A percentile compares a stretch with the other conserved stretches of the same genome.
These are phyloP conservation scores for Haplographium delicatum DNA, from an alignment of 495 filamentous ascomycete genomes.

Conservation along the genomic window DNA sequence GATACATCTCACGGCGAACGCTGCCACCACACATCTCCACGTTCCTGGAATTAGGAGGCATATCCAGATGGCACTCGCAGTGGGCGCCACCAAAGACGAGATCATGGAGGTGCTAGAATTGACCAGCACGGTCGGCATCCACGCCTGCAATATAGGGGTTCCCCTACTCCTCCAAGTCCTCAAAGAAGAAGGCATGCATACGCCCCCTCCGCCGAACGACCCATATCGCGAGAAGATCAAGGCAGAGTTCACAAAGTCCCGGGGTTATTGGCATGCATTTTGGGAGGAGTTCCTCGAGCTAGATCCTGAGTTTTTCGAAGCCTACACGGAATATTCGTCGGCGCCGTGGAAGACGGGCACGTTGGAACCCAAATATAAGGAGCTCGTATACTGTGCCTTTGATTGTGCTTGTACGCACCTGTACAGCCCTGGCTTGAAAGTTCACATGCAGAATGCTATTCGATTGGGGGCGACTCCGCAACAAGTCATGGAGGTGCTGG, in stretches of 20 bases:
- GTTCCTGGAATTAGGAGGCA: slow-evolving; percentile 32
- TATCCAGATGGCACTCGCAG: slow-evolving; percentile 25
- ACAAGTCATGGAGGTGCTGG: slow-evolving; percentile 40
- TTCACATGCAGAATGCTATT: slow-evolving; percentile 42
- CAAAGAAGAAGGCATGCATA: slow-evolving; percentile 30
- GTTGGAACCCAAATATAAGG: slow-evolving; percentile 33
- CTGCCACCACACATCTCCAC: slow-evolving; percentile 36
- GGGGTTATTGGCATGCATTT: slow-evolving; percentile 40
- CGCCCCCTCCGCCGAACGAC: slow-evolving; percentile 12
- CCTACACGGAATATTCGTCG: slow-evolving; percentile 34
- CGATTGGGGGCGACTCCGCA: slow-evolving; percentile 37
- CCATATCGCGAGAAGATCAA: slow-evolving; percentile 27
- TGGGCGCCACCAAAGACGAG: slow-evolving; percentile 34
- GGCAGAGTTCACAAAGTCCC: slow-evolving; percentile 29
- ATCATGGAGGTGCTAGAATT: slow-evolving; percentile 37
- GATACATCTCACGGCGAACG: slow-evolving; percentile 34
- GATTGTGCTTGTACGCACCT: slow-evolving; percentile 40
- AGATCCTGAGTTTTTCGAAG: slow-evolving; percentile 41
- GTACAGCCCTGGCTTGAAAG: slow-evolving; percentile 37
- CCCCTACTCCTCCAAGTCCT: slow-evolving; percentile 38
- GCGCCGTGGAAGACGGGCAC: slow-evolving; percentile 28
- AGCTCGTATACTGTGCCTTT: slow-evolving; percentile 41
- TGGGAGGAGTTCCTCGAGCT: slow-evolving; percentile 39
- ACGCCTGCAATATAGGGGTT: slow-evolving; percentile 40
- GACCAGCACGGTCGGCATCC: slow-evolving; percentile 36